Evolutionary conservation across 208 protist genomes (phyloP), one percentile per base, ranked within the genome.

Genomic region (Acanthamoeba polyphaga): DNA sequence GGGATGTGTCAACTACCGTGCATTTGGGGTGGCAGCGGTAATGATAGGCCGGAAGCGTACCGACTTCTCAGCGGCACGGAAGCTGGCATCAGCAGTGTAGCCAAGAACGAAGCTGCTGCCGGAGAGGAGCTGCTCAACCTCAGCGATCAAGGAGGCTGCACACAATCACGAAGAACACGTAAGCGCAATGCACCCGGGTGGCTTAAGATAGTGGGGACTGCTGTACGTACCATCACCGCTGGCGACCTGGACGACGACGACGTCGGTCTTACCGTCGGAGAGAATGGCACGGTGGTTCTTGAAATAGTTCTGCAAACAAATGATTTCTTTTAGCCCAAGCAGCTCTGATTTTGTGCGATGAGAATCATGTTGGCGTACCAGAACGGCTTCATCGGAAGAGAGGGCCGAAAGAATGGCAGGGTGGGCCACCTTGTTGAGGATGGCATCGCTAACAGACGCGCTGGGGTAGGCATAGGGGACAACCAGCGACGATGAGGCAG

Each of bases 221-320:
- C 22, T 66, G 19, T 24, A 53, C 72, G 38, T 29, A 80, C 72
- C 72, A 51, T 80, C 72, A 17, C 72, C 72, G 43, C 72, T 80
- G 72, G 29, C 72, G 38, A 80, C 8, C 72, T 80, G 72, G 22
- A 80, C 72, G 19, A 80, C 72, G n/a, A 80, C 72, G 24, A 80
- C 72, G 8, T 80, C 43, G 72, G 72, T 80, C 72, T 80, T 80
- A 38, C 72, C 72, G 24, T 80, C 19, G 72, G 72, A 80, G 72
- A 80, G 72, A 3, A 80, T 80, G 43, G 72, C 32, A n/a, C 22
- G 32, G 43, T 80, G 10, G 72, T 80, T 80, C 38, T 80, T 34
- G 43, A 80, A 80, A 38, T 80, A 80, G 17, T 8, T 80, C 72
- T 80, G 64, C 13, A 68, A 29, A 12, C 13, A 72, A 1, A 72